A percentile compares a stretch with the other conserved stretches of the same genome.
These are phyloP conservation scores for Thalassiosira profunda DNA, from an alignment of 108 stramenopile species.

Conservation along the genomic window DNA sequence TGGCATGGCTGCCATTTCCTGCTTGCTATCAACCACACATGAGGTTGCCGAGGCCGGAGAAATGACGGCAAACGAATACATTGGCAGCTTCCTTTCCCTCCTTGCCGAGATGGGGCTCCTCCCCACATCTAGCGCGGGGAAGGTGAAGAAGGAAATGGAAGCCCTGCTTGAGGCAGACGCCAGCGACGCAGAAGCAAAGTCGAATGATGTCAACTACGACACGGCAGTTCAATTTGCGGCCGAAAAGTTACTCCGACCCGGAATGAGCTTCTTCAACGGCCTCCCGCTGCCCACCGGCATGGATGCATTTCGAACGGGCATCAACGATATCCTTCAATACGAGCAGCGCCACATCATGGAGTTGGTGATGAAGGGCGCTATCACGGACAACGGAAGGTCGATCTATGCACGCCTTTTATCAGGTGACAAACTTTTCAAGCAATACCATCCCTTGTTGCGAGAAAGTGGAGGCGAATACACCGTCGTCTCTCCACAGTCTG, in stretches of 20 bases:
- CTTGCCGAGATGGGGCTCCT: conserved; percentile 23
- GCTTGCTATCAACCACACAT: conserved; percentile 9
- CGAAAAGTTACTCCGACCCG: conserved; percentile 42
- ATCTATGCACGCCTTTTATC: conserved; percentile 71
- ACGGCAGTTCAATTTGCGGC: conserved; percentile 24
- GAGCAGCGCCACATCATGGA: conserved; percentile 66
- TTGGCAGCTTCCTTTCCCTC: conserved; percentile 17
- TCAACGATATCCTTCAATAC: conserved; percentile 58
- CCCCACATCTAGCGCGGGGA: neutral
- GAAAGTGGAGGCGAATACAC: conserved; percentile 40
- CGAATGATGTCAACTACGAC: conserved; percentile 18
- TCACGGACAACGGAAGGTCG: conserved; percentile 78
- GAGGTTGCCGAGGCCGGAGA: conserved; percentile 2
- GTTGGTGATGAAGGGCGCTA: conserved; percentile 54
- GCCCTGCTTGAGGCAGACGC: conserved; percentile 14
- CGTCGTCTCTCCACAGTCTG: conserved; percentile 41
- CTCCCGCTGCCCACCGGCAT: conserved; percentile 64
- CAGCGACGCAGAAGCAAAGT: neutral
- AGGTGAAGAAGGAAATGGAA: conserved; percentile 33
- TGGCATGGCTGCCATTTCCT: conserved; percentile 44
- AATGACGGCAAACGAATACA: conserved; percentile 22
- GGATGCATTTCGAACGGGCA: conserved; percentile 31
- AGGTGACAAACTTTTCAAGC: conserved; percentile 59
- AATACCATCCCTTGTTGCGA: conserved; percentile 66
- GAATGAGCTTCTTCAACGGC: conserved; percentile 90